A percentile compares a stretch with the other conserved stretches of the same genome.
phyloP scores from a whole-genome alignment of 345 rosid species.

The Corchorus olitorius region DNA sequence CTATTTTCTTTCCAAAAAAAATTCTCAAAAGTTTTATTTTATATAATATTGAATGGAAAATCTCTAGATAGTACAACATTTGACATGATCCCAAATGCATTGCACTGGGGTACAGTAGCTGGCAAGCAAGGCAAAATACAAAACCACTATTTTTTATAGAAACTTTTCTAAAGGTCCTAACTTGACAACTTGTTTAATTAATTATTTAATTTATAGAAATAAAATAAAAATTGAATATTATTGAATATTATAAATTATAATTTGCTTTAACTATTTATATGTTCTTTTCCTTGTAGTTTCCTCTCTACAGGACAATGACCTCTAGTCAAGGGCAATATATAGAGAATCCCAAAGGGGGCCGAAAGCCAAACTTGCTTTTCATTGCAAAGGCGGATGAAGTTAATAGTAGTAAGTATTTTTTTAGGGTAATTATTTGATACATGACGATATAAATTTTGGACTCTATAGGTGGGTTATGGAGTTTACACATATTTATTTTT shows the following conservation, averaged over 20 bases:
- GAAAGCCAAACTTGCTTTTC: neutral
- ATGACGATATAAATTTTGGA: no score
- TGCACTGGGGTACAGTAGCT: slow-evolving; percentile 13
- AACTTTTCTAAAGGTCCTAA: neutral
- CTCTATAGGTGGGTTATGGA: no score
- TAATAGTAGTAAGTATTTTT: no score
- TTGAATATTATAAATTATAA: neutral
- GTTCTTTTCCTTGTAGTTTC: no score
- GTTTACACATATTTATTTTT: no score
- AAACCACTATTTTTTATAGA: neutral
- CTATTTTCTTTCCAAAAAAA: neutral
- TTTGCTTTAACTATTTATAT: no score
- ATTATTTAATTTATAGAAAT: no score
- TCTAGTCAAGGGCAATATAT: no score
- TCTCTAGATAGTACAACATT: neutral
- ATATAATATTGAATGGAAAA: neutral
- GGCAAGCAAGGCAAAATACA: slow-evolving; percentile 17
- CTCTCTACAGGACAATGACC: no score
- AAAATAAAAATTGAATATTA: neutral
- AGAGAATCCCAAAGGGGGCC: neutral
- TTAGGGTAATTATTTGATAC: no score
- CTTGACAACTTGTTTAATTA: neutral
- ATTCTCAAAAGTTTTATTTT: neutral
- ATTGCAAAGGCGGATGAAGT: neutral
- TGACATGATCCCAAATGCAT: slow-evolving; percentile 11